Evolutionary conservation across 306 rosid species (phyloP).

Genomic region (Mimosa pudica): DNA sequence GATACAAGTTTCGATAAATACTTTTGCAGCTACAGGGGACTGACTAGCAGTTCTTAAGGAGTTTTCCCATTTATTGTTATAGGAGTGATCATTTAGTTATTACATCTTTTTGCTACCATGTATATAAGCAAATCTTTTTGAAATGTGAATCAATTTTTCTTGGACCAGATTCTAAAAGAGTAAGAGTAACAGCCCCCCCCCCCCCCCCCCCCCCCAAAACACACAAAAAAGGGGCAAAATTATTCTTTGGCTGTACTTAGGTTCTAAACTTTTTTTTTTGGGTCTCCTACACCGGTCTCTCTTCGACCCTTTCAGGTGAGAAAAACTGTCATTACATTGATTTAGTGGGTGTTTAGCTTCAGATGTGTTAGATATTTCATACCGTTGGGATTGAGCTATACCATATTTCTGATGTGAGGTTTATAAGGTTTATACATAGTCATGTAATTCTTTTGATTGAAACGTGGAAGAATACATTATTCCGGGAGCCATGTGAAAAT

Average conservation of each 20-base stretch:
- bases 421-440: background rate
- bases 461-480: background rate
- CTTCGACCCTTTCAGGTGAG: background rate
- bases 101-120: constrained; percentile 29
- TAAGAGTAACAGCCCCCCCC: too few relatives aligned
- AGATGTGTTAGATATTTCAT: background rate
- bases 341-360: background rate
- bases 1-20: constrained; percentile 45
- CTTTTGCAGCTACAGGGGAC: constrained; percentile 39
- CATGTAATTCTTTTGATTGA: too few relatives aligned
- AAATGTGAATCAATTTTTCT: constrained; percentile 31
- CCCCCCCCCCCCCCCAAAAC: too few relatives aligned
- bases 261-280: too few relatives aligned
- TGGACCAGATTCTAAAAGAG: background rate
- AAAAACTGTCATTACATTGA: background rate
- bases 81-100: background rate
- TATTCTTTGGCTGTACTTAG: too few relatives aligned
- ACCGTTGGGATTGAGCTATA: background rate
- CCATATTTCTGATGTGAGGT: background rate
- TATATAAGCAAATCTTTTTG: constrained; percentile 34
- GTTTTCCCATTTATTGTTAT: background rate
- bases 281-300: too few relatives aligned
- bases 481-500: background rate
- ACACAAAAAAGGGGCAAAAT: too few relatives aligned
- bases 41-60: constrained; percentile 21